Evolutionary conservation across 2,329 filamentous ascomycete genomes (phyloP), one percentile per base, ranked within the genome.

Genomic region (Calonectria fujianensis): DNA sequence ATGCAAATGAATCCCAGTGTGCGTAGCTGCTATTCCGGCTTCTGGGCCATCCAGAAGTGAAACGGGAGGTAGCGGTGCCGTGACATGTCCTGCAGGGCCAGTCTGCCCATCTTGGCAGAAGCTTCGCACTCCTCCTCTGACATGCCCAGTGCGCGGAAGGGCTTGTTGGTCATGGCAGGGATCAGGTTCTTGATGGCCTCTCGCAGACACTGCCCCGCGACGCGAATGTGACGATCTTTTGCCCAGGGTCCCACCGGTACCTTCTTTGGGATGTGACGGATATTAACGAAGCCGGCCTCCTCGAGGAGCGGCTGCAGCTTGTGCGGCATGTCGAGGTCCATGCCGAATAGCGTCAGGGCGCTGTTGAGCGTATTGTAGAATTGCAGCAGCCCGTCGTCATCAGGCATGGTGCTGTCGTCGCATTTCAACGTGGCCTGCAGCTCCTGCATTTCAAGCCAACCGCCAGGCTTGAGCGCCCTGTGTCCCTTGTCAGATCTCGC

Each of bases 211-310:
- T 52, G 50, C n/a, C 65, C 65, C 18, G 65, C 48, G 18, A 54
- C 32, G n/a, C 65, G 65, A 24, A 65, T 24, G 32, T 54, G 31
- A 32, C 65, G 35, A 29, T 69, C 51, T 51, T 32, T 57, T 7
- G 65, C 48, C 65, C 66, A 69, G 16, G 51, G 50, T n/a, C 66
- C 66, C 35, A 69, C 51, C n/a, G 66, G 66, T 27, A 59, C 37
- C 37, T 69, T 69, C 27, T 69, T 57, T 27, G 37, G 27, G 20
- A 57, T 59, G 37, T 45, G 50, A 29, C 51, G 50, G 51, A 69
- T 54, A 27, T 69, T 59, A 29, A 69, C 50, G 37, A 69, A 69
- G 27, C 66, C 66, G 16, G 50, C 51, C 35, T 69, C 66, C 18
- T 59, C 37, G 24, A 69, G 50, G 13, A 69, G 50, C 35, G 35